These are phyloP conservation scores for Geranium rotundifolium DNA, from an alignment of 345 rosid genomes.

Conservation along the genomic window DNA sequence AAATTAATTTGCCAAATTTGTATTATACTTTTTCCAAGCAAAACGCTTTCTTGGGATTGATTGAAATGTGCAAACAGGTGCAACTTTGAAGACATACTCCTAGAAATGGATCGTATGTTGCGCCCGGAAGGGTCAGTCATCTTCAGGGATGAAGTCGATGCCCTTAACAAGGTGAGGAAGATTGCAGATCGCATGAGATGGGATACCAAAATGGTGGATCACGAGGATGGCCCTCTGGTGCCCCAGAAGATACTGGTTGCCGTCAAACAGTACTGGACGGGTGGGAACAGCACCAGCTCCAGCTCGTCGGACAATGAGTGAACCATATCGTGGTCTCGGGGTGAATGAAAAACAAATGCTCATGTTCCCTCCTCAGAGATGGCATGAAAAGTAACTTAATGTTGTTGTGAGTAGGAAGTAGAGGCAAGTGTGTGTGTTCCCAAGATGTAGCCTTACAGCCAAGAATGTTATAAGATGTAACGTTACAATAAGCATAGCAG, in stretches of 20 bases:
- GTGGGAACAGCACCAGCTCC: slow-evolving; percentile 46
- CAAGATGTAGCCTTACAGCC: neutral
- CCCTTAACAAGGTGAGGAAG: slow-evolving; percentile 59
- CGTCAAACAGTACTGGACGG: slow-evolving; percentile 85
- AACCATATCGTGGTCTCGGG: neutral
- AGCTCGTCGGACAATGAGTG: slow-evolving; percentile 29
- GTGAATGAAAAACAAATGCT: too few species aligned
- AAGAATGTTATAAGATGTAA: neutral
- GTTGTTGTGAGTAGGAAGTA: neutral
- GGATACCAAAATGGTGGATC: slow-evolving; percentile 83
- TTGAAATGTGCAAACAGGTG: slow-evolving; percentile 35
- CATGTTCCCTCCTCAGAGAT: too few species aligned
- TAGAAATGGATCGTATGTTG: slow-evolving; percentile 81
- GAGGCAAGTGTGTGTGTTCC: neutral
- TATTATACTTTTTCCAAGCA: neutral
- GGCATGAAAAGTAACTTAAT: neutral
- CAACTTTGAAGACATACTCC: slow-evolving; percentile 70
- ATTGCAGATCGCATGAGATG: slow-evolving; percentile 78
- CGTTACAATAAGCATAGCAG: neutral
- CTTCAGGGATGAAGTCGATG: slow-evolving; percentile 74
- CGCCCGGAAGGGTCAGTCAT: slow-evolving; percentile 84
- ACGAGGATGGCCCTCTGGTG: slow-evolving; percentile 93
- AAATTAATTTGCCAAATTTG: too few species aligned
- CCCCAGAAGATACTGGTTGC: slow-evolving; percentile 73
- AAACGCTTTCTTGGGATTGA: too few species aligned